Evolutionary conservation across 257 asterid genomes (phyloP).

Genomic region (Fraxinus excelsior): DNA sequence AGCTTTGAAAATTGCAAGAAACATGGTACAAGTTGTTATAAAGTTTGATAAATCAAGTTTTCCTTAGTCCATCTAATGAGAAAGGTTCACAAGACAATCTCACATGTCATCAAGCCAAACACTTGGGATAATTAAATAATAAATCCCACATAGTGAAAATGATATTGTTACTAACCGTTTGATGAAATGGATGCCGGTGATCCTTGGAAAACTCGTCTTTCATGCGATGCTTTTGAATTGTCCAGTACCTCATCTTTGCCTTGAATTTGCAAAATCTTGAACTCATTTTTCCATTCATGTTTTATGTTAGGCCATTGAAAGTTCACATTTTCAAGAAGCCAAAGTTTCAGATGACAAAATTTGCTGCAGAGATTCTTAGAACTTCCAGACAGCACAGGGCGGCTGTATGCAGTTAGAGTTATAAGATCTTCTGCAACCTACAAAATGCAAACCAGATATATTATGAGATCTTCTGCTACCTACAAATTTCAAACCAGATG

Average conservation of each 20-base stretch:
- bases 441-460: not conserved
- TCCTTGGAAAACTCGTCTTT: constrained; percentile 1
- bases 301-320: not conserved
- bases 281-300: constrained; percentile 17
- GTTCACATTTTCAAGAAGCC: constrained; percentile 25
- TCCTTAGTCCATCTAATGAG: not conserved
- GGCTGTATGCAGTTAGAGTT: constrained; percentile 11
- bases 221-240: constrained; percentile 16
- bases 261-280: constrained; percentile 7
- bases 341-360: constrained; percentile 20
- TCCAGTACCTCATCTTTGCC: constrained; percentile 14
- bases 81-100: not conserved
- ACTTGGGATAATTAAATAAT: not conserved
- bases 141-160: not conserved
- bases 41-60: constrained; percentile 3
- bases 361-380: constrained; percentile 25
- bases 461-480: no score
- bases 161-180: constrained; percentile 14
- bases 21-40: not conserved
- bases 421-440: constrained; percentile 23
- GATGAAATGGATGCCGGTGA: not conserved
- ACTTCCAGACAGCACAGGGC: constrained; percentile 22
- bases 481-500: constrained; percentile 2
- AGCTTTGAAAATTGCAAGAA: not conserved
- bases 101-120: not conserved